A percentile compares a stretch with the other conserved stretches of the same genome.
Conservation (phyloP, 495 filamentous ascomycete genomes). For the Cudoniella acicularis region DNA sequence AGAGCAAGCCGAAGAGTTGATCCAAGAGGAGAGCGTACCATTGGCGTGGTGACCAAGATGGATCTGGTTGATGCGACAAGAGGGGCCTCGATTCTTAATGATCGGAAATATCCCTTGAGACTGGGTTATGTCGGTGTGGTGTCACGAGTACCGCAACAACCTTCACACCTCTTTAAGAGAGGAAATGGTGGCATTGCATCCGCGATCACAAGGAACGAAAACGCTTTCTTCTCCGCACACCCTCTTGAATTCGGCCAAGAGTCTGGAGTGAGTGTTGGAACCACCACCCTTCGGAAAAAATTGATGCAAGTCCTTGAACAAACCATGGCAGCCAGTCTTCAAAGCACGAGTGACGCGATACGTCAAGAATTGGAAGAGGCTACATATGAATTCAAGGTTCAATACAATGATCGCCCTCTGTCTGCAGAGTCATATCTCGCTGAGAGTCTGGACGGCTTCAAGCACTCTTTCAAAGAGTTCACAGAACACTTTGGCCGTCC, state of each 20-base stretch:
- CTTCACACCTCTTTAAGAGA: constrained; percentile 74
- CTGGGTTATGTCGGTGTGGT: constrained; percentile 98
- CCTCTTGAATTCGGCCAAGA: constrained; percentile 73
- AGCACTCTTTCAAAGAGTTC: constrained; percentile 95
- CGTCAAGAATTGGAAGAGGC: constrained; percentile 94
- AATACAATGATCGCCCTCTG: constrained; percentile 95
- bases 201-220: constrained; percentile 84
- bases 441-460: constrained; percentile 91
- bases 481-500: constrained; percentile 84
- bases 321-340: constrained; percentile 89
- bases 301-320: constrained; percentile 96
- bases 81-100: constrained; percentile 71
- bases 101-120: constrained; percentile 90
- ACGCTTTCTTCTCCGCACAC: constrained; percentile 81
- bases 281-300: constrained; percentile 83
- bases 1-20: constrained; percentile 89
- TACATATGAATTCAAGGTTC: constrained; percentile 98
- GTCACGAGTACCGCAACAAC: constrained; percentile 67
- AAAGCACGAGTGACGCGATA: constrained; percentile 84
- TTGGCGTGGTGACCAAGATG: constrained; percentile 99
- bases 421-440: constrained; percentile 95
- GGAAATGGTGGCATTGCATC: constrained; percentile 77
- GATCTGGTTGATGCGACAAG: constrained; percentile 86
- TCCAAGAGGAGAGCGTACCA: constrained; percentile 90
- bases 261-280: constrained; percentile 70